Percentiles rank a stretch among this genome's conserved stretches.
These are phyloP conservation scores for Dalbergia cochinchinensis DNA, from an alignment of 306 rosid genomes.

Conservation along the genomic window DNA sequence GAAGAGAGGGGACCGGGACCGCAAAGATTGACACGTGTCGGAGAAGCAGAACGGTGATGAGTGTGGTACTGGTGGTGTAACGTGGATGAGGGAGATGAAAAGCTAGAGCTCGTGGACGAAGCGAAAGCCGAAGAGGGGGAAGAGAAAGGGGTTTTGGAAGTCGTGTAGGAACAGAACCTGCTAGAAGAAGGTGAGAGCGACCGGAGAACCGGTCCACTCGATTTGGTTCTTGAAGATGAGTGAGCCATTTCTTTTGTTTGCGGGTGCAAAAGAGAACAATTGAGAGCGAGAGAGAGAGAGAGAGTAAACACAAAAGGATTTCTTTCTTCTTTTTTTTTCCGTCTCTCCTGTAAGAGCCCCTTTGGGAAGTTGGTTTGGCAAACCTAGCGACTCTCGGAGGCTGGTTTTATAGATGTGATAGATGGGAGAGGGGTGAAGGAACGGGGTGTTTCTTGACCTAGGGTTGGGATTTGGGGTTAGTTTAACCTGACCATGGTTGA, in stretches of 20 bases:
- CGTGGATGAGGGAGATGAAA: constrained; percentile 60
- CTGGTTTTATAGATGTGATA: constrained; percentile 59
- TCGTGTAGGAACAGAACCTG: constrained; percentile 62
- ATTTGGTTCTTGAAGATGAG: constrained; percentile 62
- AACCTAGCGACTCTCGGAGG: constrained; percentile 86
- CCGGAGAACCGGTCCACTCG: constrained; percentile 81
- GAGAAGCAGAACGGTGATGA: constrained; percentile 77
- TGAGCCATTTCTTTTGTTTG: constrained; percentile 56
- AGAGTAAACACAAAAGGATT: neutral
- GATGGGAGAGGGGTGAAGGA: rapidly evolving
- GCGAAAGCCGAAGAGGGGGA: constrained; percentile 77
- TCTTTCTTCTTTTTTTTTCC: neutral
- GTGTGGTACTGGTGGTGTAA: constrained; percentile 46
- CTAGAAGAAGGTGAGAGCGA: constrained; percentile 78
- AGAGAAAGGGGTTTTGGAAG: constrained; percentile 56
- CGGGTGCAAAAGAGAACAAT: neutral
- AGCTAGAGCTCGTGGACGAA: constrained; percentile 72
- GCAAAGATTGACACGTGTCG: constrained; percentile 85
- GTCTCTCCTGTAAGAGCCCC: constrained; percentile 54
- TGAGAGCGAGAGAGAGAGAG: neutral
- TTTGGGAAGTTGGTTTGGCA: constrained; percentile 86
- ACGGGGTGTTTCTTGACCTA: constrained; percentile 45
- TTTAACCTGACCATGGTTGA: constrained; percentile 55
- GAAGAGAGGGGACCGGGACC: constrained; percentile 52
- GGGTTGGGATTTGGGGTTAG: neutral